phyloP scores from a whole-genome alignment of 805 yeast species.

The Torulaspora maleeae region DNA sequence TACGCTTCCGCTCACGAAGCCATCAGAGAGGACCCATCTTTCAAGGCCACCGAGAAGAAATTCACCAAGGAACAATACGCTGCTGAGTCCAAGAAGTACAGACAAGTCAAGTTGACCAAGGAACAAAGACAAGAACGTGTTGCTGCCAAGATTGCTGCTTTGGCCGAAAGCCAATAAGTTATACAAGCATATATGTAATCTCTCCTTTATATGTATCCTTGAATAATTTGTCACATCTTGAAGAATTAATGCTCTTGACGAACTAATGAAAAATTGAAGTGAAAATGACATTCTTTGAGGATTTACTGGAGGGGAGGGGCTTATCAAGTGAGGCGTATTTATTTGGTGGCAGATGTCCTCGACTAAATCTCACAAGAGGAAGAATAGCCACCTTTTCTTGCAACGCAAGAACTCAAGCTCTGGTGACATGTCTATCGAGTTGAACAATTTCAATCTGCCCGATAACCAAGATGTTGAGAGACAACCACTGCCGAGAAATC shows the following conservation, averaged over 20 bases:
- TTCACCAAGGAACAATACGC: slow-evolving; percentile 97
- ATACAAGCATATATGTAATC: slow-evolving; percentile 5
- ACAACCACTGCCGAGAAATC: slow-evolving; percentile 1
- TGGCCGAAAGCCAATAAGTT: slow-evolving; percentile 44
- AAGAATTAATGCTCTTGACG: neutral
- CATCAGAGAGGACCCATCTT: slow-evolving; percentile 93
- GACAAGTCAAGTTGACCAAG: slow-evolving; percentile 77
- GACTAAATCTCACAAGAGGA: slow-evolving; percentile 27
- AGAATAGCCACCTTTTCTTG: slow-evolving; percentile 29
- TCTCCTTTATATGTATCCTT: neutral
- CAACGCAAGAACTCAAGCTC: slow-evolving; percentile 29
- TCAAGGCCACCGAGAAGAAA: slow-evolving; percentile 86
- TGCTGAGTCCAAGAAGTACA: slow-evolving; percentile 92
- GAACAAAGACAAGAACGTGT: slow-evolving; percentile 88
- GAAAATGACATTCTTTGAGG: slow-evolving; percentile 1
- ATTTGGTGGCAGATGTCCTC: slow-evolving; percentile 4
- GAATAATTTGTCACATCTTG: neutral
- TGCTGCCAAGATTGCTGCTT: slow-evolving; percentile 91
- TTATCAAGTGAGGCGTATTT: neutral
- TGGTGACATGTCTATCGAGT: slow-evolving; percentile 14
- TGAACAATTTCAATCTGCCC: neutral
- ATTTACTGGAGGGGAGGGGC: neutral
- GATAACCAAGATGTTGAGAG: slow-evolving; percentile 3
- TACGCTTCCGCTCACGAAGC: slow-evolving; percentile 91
- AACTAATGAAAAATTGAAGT: neutral